Percentiles rank a stretch among this genome's conserved stretches.
phyloP scores from a whole-genome alignment of 176 grass and related monocot species.

The Avena sativa region DNA sequence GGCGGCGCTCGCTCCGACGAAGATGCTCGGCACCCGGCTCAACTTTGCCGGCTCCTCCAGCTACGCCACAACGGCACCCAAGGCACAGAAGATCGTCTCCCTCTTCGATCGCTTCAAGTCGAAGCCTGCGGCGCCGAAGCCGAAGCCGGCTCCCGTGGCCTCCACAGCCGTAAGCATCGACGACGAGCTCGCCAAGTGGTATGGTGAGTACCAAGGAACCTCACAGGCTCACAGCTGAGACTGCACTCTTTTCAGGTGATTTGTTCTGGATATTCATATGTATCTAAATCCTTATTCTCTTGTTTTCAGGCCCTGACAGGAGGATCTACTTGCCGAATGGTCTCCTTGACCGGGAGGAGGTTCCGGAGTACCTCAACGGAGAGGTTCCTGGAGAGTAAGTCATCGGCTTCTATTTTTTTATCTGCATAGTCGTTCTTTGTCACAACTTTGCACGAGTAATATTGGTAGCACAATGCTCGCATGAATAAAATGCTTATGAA shows the following conservation, averaged over 20 bases:
- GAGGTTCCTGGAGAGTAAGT: constrained; percentile 97
- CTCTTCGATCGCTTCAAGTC: constrained; percentile 70
- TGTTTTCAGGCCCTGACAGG: constrained; percentile 75
- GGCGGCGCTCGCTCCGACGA: constrained; percentile 61
- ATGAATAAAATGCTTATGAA: constrained; percentile 10
- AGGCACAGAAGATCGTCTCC: constrained; percentile 72
- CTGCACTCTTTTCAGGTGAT: not conserved
- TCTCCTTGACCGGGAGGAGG: constrained; percentile 83
- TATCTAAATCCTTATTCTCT: not conserved
- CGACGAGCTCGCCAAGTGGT: constrained; percentile 98
- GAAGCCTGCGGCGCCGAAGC: constrained; percentile 65
- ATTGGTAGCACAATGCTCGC: not conserved
- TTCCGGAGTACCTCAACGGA: constrained; percentile 94
- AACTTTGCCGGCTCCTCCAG: constrained; percentile 49
- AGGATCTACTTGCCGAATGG: constrained; percentile 91
- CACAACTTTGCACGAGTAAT: not conserved
- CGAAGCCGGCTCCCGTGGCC: constrained; percentile 42
- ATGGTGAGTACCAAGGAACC: constrained; percentile 57
- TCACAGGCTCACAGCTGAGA: not conserved
- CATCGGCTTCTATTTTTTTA: not conserved
- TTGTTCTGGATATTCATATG: not conserved
- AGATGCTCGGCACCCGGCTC: constrained; percentile 70
- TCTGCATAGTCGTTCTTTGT: not conserved
- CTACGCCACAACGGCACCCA: constrained; percentile 27
- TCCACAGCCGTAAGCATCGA: constrained; percentile 48